A percentile compares a stretch with the other conserved stretches of the same genome.
Evolutionary conservation across 1,139 yeast genomes (phyloP).

Genomic region (Schwanniomyces etchellsii): DNA sequence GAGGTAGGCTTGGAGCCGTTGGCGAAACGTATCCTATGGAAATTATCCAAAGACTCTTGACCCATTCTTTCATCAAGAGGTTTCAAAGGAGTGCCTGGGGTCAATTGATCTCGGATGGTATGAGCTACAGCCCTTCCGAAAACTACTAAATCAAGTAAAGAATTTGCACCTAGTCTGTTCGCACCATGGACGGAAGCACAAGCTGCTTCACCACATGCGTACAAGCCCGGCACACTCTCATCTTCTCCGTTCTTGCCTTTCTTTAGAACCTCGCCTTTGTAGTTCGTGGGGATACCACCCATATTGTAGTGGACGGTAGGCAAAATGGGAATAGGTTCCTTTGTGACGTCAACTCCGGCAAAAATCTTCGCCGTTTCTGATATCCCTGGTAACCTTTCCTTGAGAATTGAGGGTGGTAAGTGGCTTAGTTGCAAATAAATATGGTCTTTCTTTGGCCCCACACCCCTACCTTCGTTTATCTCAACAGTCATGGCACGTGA

Average conservation of each 20-base stretch:
- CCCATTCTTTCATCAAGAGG: conserved; percentile 80
- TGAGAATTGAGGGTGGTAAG: conserved; percentile 84
- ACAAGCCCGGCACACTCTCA: conserved; percentile 85
- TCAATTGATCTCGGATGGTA: conserved; percentile 76
- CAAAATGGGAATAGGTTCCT: conserved; percentile 97
- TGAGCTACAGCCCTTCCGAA: conserved; percentile 98
- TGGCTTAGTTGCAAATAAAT: conserved; percentile 92
- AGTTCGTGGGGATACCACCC: conserved; percentile 99
- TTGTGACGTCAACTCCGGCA: conserved; percentile 98
- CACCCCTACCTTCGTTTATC: conserved; percentile 99
- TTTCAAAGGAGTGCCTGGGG: conserved; percentile 85
- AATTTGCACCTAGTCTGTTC: conserved; percentile 98
- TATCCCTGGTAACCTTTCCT: conserved; percentile 98
- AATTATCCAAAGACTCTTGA: conserved; percentile 80
- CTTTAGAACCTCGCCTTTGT: conserved; percentile 92
- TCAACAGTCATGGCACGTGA: conserved; percentile 98
- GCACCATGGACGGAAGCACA: conserved; percentile 99
- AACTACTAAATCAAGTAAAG: conserved; percentile 94
- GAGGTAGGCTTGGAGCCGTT: conserved; percentile 79
- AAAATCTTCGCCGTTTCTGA: conserved; percentile 98
- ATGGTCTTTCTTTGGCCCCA: conserved; percentile 94
- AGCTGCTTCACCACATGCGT: conserved; percentile 99
- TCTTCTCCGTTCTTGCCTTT: conserved; percentile 86
- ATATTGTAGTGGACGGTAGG: conserved; percentile 99
- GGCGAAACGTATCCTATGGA: conserved; percentile 85